Conservation (phyloP, 2,329 filamentous ascomycete genomes). For the Aspergillus alliaceus region DNA sequence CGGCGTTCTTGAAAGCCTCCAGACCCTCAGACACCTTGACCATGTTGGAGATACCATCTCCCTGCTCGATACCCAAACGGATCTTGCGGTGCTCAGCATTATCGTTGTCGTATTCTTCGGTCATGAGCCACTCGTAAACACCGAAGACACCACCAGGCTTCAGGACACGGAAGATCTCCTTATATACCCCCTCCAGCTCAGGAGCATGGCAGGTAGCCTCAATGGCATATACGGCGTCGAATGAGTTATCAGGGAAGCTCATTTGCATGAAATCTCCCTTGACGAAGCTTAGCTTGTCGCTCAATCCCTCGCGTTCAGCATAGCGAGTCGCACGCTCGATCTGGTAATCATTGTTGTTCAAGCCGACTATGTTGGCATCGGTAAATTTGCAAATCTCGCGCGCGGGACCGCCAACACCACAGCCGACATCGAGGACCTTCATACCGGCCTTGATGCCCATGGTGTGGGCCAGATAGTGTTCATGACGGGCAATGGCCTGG, state of each 20-base stretch:
- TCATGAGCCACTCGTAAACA: conserved; percentile 99
- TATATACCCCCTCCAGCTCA: conserved; percentile 86
- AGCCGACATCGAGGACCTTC: conserved; percentile 93
- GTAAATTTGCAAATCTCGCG: conserved; percentile 96
- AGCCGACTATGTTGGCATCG: conserved; percentile 80
- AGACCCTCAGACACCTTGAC: conserved; percentile 80
- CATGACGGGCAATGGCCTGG: conserved; percentile 91
- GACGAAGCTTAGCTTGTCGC: conserved; percentile 77
- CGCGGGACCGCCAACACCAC: conserved; percentile 92
- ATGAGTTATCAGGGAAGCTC: conserved; percentile 86
- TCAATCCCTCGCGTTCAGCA: conserved; percentile 76
- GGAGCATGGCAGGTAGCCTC: conserved; percentile 96
- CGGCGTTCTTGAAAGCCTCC: conserved; percentile 79
- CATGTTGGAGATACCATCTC: conserved; percentile 98
- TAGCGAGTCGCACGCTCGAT: conserved; percentile 90
- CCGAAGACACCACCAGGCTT: conserved; percentile 96
- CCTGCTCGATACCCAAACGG: conserved; percentile 90
- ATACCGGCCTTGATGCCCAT: conserved; percentile 84
- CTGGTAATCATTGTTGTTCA: conserved; percentile 99
- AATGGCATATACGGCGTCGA: conserved; percentile 95
- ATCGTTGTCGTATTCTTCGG: conserved; percentile 86
- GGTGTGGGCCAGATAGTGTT: conserved; percentile 92
- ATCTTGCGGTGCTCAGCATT: conserved; percentile 86
- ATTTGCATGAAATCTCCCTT: conserved; percentile 99
- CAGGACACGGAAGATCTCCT: conserved; percentile 88